Evolutionary conservation across 257 asterid species (phyloP), one percentile per base, ranked within the genome.

Genomic region (Lycium barbarum): DNA sequence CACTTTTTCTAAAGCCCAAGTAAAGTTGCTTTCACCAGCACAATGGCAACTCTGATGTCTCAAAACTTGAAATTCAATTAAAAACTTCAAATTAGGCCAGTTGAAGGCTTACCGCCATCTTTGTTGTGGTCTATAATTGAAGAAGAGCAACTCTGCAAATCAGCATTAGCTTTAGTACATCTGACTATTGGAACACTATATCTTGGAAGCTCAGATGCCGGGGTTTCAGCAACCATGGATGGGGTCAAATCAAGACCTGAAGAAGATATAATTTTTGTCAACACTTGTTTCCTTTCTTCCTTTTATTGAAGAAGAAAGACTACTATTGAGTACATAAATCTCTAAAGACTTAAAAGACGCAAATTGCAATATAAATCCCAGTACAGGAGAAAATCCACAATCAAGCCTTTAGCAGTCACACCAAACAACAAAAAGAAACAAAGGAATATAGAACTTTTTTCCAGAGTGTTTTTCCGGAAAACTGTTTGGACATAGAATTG

Each of bases 161-260:
- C 66, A 78, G 85, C 72, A 70, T 83, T 86, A 72, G 89, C 86
- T 58, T 67, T 36, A 59, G 67, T 79, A 87, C 89, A 86, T 79
- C 90, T 88, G 47, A 66, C 84, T 59, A 80, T 84, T 33, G 88
- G 83, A 85, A 84, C 86, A 72, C 86, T 83, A 68, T 85, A 35
- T 45, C 87, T 88, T 78, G 84, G 63, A 59, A 83, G 82, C 85
- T 94, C 96, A 1, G 94, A 88, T 20, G 90, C 82, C 13, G 97
- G 98, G 12, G 98, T 93, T 81, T 93, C 98, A 10, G 88, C 91
- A 87, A 93, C 98, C 54, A 92, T 80, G 15, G 84, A 88, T 80
- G 88, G 86, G 36, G 86, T 89, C 43, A 87, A 82, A 76, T 55
- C 84, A 83, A 76, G 88, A 87, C 88, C 92, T 85, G 81, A n/a